Conservation (phyloP, 345 rosid genomes). For the Eucalyptus cloeziana region DNA sequence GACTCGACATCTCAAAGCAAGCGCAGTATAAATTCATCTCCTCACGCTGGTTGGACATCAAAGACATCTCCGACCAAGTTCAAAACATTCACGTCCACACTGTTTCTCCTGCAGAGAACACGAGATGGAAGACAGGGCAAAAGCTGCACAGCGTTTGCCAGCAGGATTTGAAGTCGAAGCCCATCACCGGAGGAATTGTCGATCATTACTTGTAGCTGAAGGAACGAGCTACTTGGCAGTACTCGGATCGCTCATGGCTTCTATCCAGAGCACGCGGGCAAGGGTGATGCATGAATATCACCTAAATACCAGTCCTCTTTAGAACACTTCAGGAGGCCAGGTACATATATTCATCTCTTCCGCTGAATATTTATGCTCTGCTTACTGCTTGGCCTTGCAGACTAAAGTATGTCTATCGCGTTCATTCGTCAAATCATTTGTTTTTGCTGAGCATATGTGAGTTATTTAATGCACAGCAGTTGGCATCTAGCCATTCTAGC, state of each 20-base stretch:
- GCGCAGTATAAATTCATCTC: background rate
- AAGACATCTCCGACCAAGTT: background rate
- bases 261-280: rapidly evolving
- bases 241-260: background rate
- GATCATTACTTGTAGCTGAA: background rate
- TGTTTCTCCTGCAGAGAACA: background rate
- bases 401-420: background rate
- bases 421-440: background rate
- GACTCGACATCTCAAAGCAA: background rate
- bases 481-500: background rate
- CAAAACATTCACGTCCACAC: background rate
- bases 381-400: background rate
- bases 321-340: background rate
- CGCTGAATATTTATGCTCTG: rapidly evolving
- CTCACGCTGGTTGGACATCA: background rate
- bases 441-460: background rate
- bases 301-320: background rate
- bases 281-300: background rate
- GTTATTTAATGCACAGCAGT: background rate
- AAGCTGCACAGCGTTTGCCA: rapidly evolving
- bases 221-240: background rate
- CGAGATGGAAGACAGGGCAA: background rate
- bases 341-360: background rate
- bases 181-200: background rate
- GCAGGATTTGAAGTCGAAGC: background rate